A percentile compares a stretch with the other conserved stretches of the same genome.
These are phyloP conservation scores for Penstemon eatonii DNA, from an alignment of 257 asterid species.

Conservation along the genomic window DNA sequence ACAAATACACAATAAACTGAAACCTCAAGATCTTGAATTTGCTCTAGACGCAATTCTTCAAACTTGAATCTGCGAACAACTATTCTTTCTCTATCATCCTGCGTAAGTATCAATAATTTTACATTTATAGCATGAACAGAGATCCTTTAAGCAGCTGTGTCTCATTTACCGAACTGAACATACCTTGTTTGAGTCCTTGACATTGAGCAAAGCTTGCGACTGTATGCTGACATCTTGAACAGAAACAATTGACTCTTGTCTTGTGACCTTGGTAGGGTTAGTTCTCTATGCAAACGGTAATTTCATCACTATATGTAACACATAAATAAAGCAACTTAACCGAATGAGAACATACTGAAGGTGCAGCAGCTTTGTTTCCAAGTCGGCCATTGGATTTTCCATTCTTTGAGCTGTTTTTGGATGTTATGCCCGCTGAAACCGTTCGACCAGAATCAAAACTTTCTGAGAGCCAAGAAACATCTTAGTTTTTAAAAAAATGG, in stretches of 20 bases:
- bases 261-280: constrained; percentile 66
- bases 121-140: constrained; percentile 11
- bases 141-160: not conserved
- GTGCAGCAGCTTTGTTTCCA: constrained; percentile 71
- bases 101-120: constrained; percentile 36
- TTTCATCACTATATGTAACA: constrained; percentile 11
- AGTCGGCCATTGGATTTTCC: constrained; percentile 76
- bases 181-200: constrained; percentile 94
- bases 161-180: not conserved
- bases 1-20: constrained; percentile 22
- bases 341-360: constrained; percentile 59
- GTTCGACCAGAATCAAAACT: constrained; percentile 62
- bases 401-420: constrained; percentile 63
- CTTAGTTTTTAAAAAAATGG: constrained; percentile 19
- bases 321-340: constrained; percentile 24
- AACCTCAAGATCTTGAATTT: constrained; percentile 99
- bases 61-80: constrained; percentile 87
- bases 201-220: constrained; percentile 77
- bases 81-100: constrained; percentile 94
- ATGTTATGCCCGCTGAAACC: constrained; percentile 48
- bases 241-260: constrained; percentile 73
- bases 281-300: constrained; percentile 51
- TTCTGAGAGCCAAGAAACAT: constrained; percentile 45
- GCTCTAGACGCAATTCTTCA: constrained; percentile 92
- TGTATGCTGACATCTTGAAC: constrained; percentile 80